phyloP scores from a whole-genome alignment of 495 filamentous ascomycete genomes.

The Symbiotaphrina buchneri region DNA sequence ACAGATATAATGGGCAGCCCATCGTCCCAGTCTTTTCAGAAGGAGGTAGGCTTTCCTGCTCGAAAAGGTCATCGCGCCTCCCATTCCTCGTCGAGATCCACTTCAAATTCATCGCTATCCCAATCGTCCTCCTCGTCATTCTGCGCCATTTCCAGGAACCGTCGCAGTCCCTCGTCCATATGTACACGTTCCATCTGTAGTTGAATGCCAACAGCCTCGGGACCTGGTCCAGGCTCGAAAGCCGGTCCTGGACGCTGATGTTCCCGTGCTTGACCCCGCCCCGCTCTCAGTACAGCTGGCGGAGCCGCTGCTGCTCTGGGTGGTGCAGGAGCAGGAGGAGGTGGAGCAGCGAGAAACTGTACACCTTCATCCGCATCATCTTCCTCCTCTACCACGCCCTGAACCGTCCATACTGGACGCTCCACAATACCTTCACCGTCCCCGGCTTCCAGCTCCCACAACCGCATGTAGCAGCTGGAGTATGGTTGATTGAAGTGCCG shows the following conservation, averaged over 20 bases:
- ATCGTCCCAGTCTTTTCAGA: no score
- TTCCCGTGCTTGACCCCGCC: background rate
- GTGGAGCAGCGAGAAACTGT: background rate
- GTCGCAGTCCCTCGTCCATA: slow-evolving; percentile 23
- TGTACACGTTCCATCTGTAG: slow-evolving; percentile 6
- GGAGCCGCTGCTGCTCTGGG: background rate
- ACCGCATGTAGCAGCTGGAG: slow-evolving; percentile 50
- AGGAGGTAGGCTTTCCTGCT: no score
- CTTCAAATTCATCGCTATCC: slow-evolving; percentile 34
- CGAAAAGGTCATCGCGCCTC: no score
- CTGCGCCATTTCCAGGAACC: slow-evolving; percentile 27
- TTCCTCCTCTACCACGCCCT: background rate
- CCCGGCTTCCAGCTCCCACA: slow-evolving; percentile 77
- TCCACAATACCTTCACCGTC: slow-evolving; percentile 41
- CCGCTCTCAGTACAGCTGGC: background rate
- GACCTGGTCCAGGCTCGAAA: background rate
- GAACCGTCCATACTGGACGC: slow-evolving; percentile 3
- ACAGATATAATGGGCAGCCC: no score
- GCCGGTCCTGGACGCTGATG: background rate
- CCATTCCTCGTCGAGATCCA: slow-evolving; percentile 5
- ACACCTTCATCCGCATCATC: slow-evolving; percentile 1
- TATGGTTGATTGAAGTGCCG: slow-evolving; percentile 56
- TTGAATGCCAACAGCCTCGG: background rate
- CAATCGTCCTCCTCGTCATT: slow-evolving; percentile 39
- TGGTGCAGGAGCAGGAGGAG: background rate